Base-by-base conservation (phyloP, 2,329 filamentous ascomycete genomes). In the Trichoderma sp. region DNA sequence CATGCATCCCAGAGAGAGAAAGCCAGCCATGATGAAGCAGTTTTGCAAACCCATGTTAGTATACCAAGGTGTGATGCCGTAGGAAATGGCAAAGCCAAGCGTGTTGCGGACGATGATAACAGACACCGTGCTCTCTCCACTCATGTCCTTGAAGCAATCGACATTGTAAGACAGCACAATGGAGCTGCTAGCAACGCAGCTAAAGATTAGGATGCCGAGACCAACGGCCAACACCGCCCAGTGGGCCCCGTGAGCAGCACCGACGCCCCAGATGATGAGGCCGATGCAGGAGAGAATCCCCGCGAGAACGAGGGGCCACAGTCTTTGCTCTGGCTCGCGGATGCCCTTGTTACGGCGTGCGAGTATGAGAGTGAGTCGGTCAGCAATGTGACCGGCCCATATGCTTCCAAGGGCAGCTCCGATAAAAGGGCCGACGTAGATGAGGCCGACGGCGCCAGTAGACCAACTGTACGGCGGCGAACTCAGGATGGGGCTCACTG, bases 211-310 rank as follows among this genome's bases (percentile, higher is more conserved):
- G 43, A 74, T 75, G 15, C 78, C 77, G 73, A 81, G 79, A 30
- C 79, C 80, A 47, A 81, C 76, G 1, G 79, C 72, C 13, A 81
- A 73, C 7, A 78, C 80, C 30, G 79, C 76, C 77, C 77, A 81
- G 67, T 81, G 80, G 11, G 81, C 72, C 7, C 76, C 57, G 39
- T 79, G 76, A 3, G 75, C 74, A 2, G 80, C 64, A 28, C 85
- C 85, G 0, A 86, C 83, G 39, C 85, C 85, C 84, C 84, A 86
- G 4, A 85, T 73, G 63, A 86, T 81, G 20, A 86, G 78, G 1
- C 82, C 83, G 26, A 77, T 79, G 0, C 81, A 80, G 0, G 83
- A 77, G n/a, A 85, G 73, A 13, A 85, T 39, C 3, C 80, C 73
- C 5, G 80, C 82, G 0, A 80, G 77, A 1, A 77, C 74, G 2